Conservation (phyloP, 1,139 yeast species). For the Yamadazyma sp. region DNA sequence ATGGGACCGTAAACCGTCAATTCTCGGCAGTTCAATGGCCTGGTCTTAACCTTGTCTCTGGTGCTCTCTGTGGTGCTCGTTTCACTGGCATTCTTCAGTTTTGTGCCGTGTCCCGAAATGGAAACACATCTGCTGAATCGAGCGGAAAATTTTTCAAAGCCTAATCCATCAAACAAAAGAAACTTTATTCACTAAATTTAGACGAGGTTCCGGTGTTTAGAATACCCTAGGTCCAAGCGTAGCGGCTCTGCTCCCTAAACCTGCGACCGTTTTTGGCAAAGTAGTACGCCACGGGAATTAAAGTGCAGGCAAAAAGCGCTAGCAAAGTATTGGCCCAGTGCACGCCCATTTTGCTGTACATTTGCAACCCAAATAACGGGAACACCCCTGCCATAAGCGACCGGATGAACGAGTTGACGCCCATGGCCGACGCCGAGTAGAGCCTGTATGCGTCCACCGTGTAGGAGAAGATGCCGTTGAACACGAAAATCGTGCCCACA, state of each 20-base stretch:
- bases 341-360: conserved; percentile 36
- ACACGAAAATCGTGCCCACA: conserved; percentile 38
- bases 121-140: not conserved
- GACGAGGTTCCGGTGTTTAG: too few species aligned
- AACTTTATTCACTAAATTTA: not conserved
- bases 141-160: not conserved
- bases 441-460: conserved; percentile 42
- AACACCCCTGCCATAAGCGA: conserved; percentile 39
- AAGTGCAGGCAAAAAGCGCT: conserved; percentile 29
- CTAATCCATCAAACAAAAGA: too few species aligned
- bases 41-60: too few species aligned
- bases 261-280: conserved; percentile 36
- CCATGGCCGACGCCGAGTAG: conserved; percentile 44
- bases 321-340: conserved; percentile 45
- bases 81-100: too few species aligned
- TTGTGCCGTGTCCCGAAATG: not conserved
- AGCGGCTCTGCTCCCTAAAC: conserved; percentile 26
- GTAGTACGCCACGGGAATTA: conserved; percentile 39
- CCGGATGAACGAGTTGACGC: conserved; percentile 40
- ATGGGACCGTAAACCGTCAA: too few species aligned
- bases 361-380: conserved; percentile 38
- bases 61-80: too few species aligned
- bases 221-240: conserved; percentile 24
- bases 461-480: conserved; percentile 39
- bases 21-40: too few species aligned